These are phyloP conservation scores for Suillus cothurnatus DNA, from an alignment of 768 basidiomycete genomes.

Conservation along the genomic window DNA sequence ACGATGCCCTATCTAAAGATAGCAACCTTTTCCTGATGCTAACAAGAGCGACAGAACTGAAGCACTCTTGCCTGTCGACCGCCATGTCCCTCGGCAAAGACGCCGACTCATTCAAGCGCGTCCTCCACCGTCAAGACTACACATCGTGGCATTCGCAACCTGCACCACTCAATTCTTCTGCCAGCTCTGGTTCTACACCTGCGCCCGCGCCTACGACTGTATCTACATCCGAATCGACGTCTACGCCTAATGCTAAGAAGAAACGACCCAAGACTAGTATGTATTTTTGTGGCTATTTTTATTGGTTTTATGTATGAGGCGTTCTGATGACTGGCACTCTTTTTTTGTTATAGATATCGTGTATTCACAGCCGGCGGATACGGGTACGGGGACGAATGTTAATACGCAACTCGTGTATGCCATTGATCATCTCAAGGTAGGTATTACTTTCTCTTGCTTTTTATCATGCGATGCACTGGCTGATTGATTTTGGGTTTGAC, in stretches of 20 bases:
- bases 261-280: slow-evolving; percentile 65
- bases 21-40: too few relatives aligned
- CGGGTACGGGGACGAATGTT: slow-evolving; percentile 76
- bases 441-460: not conserved
- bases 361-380: slow-evolving; percentile 88
- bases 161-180: slow-evolving; percentile 31
- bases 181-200: slow-evolving; percentile 14
- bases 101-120: slow-evolving; percentile 67
- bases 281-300: slow-evolving; percentile 27
- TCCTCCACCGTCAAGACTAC: slow-evolving; percentile 65
- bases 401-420: slow-evolving; percentile 89
- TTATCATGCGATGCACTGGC: not conserved
- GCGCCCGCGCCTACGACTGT: slow-evolving; percentile 30
- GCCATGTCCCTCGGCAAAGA: slow-evolving; percentile 73
- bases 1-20: too few relatives aligned
- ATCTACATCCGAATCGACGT: slow-evolving; percentile 34
- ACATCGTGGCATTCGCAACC: slow-evolving; percentile 78
- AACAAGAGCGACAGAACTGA: not conserved
- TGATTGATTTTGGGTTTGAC: not conserved
- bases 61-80: not conserved
- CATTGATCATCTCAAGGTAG: slow-evolving; percentile 78
- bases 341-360: slow-evolving; percentile 56
- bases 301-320: not conserved
- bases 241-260: slow-evolving; percentile 39
- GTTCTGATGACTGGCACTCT: slow-evolving; percentile 12